Evolutionary conservation across 345 rosid genomes (phyloP), one percentile per base, ranked within the genome.

Genomic region (Populus euphratica): DNA sequence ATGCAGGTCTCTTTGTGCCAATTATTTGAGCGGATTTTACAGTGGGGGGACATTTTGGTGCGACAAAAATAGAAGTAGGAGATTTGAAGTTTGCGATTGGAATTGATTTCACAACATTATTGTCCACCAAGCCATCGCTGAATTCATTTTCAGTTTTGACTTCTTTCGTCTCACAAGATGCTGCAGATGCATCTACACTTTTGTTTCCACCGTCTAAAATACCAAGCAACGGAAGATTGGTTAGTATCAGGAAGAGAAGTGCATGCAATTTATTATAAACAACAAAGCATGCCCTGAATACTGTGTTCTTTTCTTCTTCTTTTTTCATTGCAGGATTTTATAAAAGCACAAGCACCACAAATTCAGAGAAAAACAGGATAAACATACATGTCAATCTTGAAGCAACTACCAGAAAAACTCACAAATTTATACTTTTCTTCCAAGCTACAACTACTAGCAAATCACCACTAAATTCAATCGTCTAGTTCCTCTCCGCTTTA

Each of bases 1-100:
- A 86, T 61, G 91, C 91, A 73, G 87, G 80, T 59, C 93, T 87
- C 87, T 93, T 95, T 75, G 62, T 71, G 52, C 99, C 94, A 21
- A 76, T 84, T 50, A 82, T 38, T 35, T 86, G 82, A 44, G 79
- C 62, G 49, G 86, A 80, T 85, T 88, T 90, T 79, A 73, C 61
- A 69, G 74, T 83, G 61, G 85, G 56, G 10, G 78, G 85, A 43
- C 79, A 72, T 69, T 75, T 84, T 75, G 73, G 82, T 12, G 83
- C 73, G 65, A 72, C 49, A 74, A 67, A 49, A 56, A 39, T 41
- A 36, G 79, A 23, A 73, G 76, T 49, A 71, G 89, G 86, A 21
- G 88, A 73, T n/a, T 12, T 72, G 78, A 80, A 69, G 79, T 64
- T 61, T 74, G 89, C 80, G 33, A 78, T 64, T 83, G 86, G 85